phyloP scores from a whole-genome alignment of 768 basidiomycete genomes.

The Trametopsis cervina region DNA sequence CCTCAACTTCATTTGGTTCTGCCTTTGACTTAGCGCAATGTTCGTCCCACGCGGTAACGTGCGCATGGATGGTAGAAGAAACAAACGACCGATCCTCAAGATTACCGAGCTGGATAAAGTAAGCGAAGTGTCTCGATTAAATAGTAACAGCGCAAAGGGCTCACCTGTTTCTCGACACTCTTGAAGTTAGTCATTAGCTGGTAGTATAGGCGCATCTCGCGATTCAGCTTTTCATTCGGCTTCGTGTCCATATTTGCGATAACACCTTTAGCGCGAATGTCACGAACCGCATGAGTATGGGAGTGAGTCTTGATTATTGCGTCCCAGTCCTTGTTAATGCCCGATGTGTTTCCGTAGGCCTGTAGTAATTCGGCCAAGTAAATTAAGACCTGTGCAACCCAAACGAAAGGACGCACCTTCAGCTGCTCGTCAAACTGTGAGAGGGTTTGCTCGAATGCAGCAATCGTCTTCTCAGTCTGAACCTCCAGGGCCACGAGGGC shows the following conservation, averaged over 20 bases:
- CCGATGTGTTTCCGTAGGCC: background rate
- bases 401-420: background rate
- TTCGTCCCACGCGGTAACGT: background rate
- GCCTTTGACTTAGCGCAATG: background rate
- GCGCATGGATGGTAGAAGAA: background rate
- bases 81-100: background rate
- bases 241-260: conserved; percentile 10
- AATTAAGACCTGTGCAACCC: background rate
- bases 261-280: conserved; percentile 5
- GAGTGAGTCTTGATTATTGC: conserved; percentile 8
- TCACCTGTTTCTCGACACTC: background rate
- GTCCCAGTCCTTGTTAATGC: conserved; percentile 8
- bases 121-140: background rate
- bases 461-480: conserved; percentile 6
- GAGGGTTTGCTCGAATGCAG: background rate
- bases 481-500: conserved; percentile 3
- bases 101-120: background rate
- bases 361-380: background rate
- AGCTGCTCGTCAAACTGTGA: background rate
- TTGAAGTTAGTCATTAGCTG: conserved; percentile 2
- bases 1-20: too few relatives aligned
- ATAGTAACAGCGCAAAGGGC: background rate
- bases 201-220: conserved; percentile 8
- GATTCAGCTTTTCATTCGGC: conserved; percentile 12
- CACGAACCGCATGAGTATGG: conserved; percentile 2